Conservation (phyloP, 768 basidiomycete species). For the Termitomyces sp. region DNA sequence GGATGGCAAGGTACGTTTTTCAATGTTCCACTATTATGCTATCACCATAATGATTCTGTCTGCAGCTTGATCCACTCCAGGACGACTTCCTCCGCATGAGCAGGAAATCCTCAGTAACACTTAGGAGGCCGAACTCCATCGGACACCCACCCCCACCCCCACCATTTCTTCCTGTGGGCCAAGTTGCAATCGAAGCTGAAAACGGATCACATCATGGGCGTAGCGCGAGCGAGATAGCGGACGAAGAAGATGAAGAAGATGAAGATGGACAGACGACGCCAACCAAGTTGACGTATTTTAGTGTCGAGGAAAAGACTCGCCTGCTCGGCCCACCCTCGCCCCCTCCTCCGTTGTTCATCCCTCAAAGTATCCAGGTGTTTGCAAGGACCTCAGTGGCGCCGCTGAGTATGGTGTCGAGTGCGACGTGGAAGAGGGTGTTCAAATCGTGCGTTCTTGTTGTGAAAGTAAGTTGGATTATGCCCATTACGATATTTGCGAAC, state of each 20-base stretch:
- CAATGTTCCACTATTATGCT: neutral
- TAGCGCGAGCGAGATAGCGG: neutral
- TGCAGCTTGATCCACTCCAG: constrained; percentile 14
- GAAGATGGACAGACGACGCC: constrained; percentile 8
- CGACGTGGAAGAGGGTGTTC: constrained; percentile 12
- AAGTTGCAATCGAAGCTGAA: neutral
- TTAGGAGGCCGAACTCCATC: constrained; percentile 5
- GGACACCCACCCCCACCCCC: neutral
- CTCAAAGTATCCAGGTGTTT: neutral
- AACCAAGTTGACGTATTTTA: neutral
- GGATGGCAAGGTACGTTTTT: constrained; percentile 62
- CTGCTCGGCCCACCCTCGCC: constrained; percentile 14
- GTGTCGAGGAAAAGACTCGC: constrained; percentile 7
- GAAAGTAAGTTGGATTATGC: constrained; percentile 15
- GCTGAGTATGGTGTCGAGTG: neutral
- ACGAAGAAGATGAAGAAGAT: neutral
- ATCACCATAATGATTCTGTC: neutral
- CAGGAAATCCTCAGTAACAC: constrained; percentile 8
- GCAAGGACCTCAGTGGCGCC: neutral
- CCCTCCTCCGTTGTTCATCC: neutral
- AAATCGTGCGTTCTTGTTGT: constrained; percentile 22
- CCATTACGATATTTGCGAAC: neutral
- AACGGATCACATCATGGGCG: neutral
- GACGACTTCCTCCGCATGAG: constrained; percentile 6
- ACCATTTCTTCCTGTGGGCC: neutral